Base-by-base conservation (phyloP, 768 basidiomycete genomes). In the Glaciozyma antarctica region DNA sequence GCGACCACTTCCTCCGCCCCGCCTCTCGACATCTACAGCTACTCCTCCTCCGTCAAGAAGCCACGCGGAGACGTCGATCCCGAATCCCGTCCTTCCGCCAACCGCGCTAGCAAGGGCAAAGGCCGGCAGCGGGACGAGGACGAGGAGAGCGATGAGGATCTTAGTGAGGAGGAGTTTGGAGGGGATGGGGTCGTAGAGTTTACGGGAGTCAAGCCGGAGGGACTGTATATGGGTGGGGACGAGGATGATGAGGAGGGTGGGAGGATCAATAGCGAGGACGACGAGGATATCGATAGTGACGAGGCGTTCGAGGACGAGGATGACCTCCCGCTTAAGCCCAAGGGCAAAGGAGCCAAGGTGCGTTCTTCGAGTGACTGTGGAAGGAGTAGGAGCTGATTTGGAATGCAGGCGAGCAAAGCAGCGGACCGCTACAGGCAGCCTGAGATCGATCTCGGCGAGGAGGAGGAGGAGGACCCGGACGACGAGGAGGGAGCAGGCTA, bases 231-330 rank as follows among this genome's bases (percentile, higher is more conserved):
- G 84, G 72, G 45, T 70, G 76, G 66, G 74, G 73, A 54, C 62
- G 66, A 62, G 45, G 60, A 64, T 34, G 64, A 58, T 3, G 71
- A 72, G 26, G 78, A 73, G 21, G 77, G 75, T 17, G 67, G 73
- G 10, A 76, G 73, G 17, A 68, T 73, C 54, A 64, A 77, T 4
- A 68, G 80, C 43, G 83, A 82, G 66, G 87, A 92, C 68, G 90
- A 92, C 73, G 88, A 91, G 73, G 88, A 91, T 66, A 82, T 91
- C 53, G 87, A 89, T 65, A 87, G 85, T 67, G 90, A 92, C 72
- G 85, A 81, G 67, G 90, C 88, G 2, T 72, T 66, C 66, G 86
- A 88, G 74, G 84, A 82, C 62, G 88, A 89, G 43, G 85, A 85
- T 63, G 88, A 91, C n/a, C 78, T 81, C 5, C 90, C 85, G 76